Percentiles rank a stretch among this genome's conserved stretches.
phyloP scores from a whole-genome alignment of 805 yeast genomes.

The Lachancea cidri region DNA sequence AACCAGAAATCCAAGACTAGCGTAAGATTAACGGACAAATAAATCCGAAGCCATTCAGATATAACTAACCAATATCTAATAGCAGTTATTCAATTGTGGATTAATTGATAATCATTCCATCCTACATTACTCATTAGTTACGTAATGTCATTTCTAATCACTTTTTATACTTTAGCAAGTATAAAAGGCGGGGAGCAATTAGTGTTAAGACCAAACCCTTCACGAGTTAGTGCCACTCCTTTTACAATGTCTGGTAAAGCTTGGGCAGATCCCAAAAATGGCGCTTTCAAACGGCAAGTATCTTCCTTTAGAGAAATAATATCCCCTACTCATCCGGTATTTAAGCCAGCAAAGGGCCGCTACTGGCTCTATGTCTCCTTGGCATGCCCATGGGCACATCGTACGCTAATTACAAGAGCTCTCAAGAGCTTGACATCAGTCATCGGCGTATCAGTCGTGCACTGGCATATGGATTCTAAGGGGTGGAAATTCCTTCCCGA shows the following conservation, averaged over 20 bases:
- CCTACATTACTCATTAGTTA: neutral
- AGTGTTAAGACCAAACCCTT: neutral
- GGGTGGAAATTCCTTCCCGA: slow-evolving; percentile 81
- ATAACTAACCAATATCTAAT: too few relatives aligned
- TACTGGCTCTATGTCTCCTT: slow-evolving; percentile 82
- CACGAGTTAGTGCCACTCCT: too few relatives aligned
- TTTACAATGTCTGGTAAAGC: slow-evolving; percentile 3
- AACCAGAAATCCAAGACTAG: too few relatives aligned
- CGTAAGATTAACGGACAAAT: too few relatives aligned
- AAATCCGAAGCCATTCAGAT: too few relatives aligned
- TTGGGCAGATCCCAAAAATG: slow-evolving; percentile 31
- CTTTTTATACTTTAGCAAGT: neutral
- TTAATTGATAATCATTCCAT: too few relatives aligned
- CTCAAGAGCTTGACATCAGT: slow-evolving; percentile 66
- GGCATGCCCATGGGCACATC: slow-evolving; percentile 96
- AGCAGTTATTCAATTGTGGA: too few relatives aligned
- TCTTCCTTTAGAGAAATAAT: slow-evolving; percentile 63
- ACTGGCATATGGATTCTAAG: slow-evolving; percentile 80
- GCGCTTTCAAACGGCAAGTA: slow-evolving; percentile 50
- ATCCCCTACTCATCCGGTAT: slow-evolving; percentile 54
- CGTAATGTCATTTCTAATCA: neutral
- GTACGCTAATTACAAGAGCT: slow-evolving; percentile 66
- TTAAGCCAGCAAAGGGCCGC: slow-evolving; percentile 70
- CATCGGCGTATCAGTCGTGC: slow-evolving; percentile 72
- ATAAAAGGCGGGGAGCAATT: neutral